A percentile compares a stretch with the other conserved stretches of the same genome.
phyloP scores from a whole-genome alignment of 1,284 basidiomycete genomes.

The Apiotrichum laibachii region DNA sequence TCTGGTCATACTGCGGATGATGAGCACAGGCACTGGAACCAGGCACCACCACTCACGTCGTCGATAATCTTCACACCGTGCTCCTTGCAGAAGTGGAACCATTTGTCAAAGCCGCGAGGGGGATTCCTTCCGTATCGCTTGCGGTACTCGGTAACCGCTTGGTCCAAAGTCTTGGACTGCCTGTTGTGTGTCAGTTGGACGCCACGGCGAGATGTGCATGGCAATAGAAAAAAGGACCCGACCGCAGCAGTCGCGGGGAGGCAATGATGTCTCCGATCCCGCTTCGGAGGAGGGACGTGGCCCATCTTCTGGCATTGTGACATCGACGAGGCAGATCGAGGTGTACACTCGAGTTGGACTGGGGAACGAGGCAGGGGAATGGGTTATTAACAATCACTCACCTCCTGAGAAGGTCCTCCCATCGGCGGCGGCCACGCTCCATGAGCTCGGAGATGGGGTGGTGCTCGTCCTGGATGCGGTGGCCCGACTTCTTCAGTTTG shows the following conservation, averaged over 20 bases:
- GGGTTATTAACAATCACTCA: slow-evolving; percentile 18
- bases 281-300: too few relatives aligned
- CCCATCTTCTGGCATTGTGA: too few relatives aligned
- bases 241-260: too few relatives aligned
- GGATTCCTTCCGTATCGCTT: slow-evolving; percentile 50
- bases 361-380: too few relatives aligned
- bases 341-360: too few relatives aligned
- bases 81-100: slow-evolving; percentile 46
- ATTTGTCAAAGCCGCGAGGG: slow-evolving; percentile 53
- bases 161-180: slow-evolving; percentile 46
- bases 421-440: slow-evolving; percentile 33
- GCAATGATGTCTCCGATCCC: too few relatives aligned
- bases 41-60: slow-evolving; percentile 37
- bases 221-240: too few relatives aligned
- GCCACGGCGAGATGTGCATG: too few relatives aligned
- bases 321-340: too few relatives aligned
- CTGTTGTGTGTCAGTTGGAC: slow-evolving; percentile 17
- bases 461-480: slow-evolving; percentile 11
- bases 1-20: slow-evolving; percentile 47
- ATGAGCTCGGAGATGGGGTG: slow-evolving; percentile 48
- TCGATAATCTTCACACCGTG: slow-evolving; percentile 52
- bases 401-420: slow-evolving; percentile 40
- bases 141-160: slow-evolving; percentile 51
- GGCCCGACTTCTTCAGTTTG: slow-evolving; percentile 11
- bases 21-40: neutral